These are phyloP conservation scores for Populus nigra DNA, from an alignment of 345 rosid species.

Conservation along the genomic window DNA sequence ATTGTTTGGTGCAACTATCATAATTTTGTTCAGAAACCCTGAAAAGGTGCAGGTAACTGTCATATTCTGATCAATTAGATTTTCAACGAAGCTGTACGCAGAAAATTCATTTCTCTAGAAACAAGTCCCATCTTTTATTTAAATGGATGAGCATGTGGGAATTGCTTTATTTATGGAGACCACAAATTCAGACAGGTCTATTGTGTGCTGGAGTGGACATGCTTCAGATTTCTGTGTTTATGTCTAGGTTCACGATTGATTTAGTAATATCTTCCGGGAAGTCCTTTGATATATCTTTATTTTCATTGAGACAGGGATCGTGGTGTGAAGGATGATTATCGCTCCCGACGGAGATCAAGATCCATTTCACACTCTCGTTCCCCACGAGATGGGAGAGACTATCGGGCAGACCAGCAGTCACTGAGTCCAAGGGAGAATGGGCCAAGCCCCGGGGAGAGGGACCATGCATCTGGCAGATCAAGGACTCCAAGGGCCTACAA, in stretches of 20 bases:
- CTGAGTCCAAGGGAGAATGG: constrained; percentile 50
- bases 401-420: constrained; percentile 40
- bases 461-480: constrained; percentile 38
- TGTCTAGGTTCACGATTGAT: neutral
- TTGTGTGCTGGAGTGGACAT: constrained; percentile 10
- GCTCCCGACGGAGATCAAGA: constrained; percentile 50
- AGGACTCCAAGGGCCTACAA: constrained; percentile 42
- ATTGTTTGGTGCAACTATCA: constrained; percentile 47
- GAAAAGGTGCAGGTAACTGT: constrained; percentile 61
- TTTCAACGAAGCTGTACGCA: constrained; percentile 31
- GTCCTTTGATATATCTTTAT: constrained; percentile 8
- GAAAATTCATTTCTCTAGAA: constrained; percentile 11
- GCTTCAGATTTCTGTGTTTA: constrained; percentile 8
- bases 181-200: constrained; percentile 1
- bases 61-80: constrained; percentile 34
- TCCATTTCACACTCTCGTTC: constrained; percentile 56
- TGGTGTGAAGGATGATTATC: constrained; percentile 41
- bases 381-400: constrained; percentile 43
- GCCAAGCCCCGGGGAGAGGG: constrained; percentile 43
- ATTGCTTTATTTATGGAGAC: constrained; percentile 3
- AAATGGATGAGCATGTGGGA: constrained; percentile 1
- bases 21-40: constrained; percentile 48
- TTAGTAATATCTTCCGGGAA: neutral
- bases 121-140: neutral
- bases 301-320: constrained; percentile 40